Evolutionary conservation across 352 stramenopile species (phyloP).

Genomic region (Pythium folliculosum): DNA sequence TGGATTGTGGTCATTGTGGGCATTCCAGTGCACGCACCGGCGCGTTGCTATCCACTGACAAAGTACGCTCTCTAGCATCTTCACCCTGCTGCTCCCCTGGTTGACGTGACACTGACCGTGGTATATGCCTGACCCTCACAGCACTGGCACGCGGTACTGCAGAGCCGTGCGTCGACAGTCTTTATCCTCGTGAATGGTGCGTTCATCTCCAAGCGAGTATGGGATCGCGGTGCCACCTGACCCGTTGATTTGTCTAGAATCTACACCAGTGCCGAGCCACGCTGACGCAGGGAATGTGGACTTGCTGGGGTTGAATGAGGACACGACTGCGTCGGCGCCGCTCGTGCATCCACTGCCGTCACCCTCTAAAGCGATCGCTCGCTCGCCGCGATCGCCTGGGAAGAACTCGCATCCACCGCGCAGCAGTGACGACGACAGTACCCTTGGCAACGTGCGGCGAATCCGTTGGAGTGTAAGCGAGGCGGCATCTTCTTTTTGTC

Average conservation of each 20-base stretch:
- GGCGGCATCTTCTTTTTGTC: slow-evolving; percentile 5
- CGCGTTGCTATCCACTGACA: slow-evolving; percentile 6
- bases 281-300: slow-evolving; percentile 7
- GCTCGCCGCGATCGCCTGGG: not conserved
- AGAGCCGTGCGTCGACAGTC: slow-evolving; percentile 17
- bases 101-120: not conserved
- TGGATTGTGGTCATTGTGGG: not conserved
- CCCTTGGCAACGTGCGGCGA: not conserved
- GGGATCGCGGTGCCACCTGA: no score
- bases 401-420: not conserved
- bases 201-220: no score
- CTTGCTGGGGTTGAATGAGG: slow-evolving; percentile 22
- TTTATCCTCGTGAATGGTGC: slow-evolving; percentile 19
- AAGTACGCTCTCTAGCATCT: not conserved
- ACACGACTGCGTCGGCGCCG: not conserved
- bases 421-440: no score
- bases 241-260: not conserved
- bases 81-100: no score
- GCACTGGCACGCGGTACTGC: slow-evolving; percentile 21
- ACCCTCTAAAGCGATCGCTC: slow-evolving; percentile 3
- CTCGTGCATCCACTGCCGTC: slow-evolving; percentile 6
- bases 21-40: slow-evolving; percentile 15
- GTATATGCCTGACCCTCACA: not conserved
- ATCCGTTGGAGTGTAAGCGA: slow-evolving; percentile 19
- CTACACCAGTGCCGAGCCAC: not conserved